phyloP scores from a whole-genome alignment of 2,329 filamentous ascomycete species.

The Aspergillus floridensis region DNA sequence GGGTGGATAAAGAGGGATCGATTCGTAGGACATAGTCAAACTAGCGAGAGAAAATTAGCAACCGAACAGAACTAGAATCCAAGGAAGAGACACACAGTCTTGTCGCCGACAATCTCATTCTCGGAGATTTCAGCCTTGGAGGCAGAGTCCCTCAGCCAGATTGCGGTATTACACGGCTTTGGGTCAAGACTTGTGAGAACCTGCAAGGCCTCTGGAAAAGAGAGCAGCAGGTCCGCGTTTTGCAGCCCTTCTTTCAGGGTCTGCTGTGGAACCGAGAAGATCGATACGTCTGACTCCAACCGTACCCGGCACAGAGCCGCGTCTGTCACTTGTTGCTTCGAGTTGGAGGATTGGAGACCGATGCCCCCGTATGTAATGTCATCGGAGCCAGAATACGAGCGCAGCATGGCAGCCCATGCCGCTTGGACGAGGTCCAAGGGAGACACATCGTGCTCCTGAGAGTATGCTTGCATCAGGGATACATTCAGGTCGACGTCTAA shows the following conservation, averaged over 20 bases:
- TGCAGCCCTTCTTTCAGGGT: constrained; percentile 9
- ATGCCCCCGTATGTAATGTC: constrained; percentile 15
- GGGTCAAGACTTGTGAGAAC: constrained; percentile 12
- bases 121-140: constrained; percentile 8
- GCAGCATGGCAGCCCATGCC: constrained; percentile 15
- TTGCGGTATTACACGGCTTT: constrained; percentile 15
- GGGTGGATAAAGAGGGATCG: constrained; percentile 11
- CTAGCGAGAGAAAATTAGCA: neutral
- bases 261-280: constrained; percentile 9
- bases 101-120: constrained; percentile 9
- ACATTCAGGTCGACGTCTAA: constrained; percentile 10
- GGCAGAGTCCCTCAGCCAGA: constrained; percentile 11
- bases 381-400: constrained; percentile 14
- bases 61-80: neutral
- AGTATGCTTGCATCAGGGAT: constrained; percentile 11
- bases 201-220: constrained; percentile 11
- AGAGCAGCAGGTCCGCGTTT: constrained; percentile 9
- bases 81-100: constrained; percentile 6
- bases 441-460: constrained; percentile 13
- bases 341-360: constrained; percentile 8
- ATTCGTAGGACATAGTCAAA: constrained; percentile 15
- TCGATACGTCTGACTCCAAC: constrained; percentile 6
- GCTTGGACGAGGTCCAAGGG: constrained; percentile 13
- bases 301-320: constrained; percentile 11
- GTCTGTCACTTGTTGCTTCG: constrained; percentile 14